Evolutionary conservation across 2,329 filamentous ascomycete species (phyloP).

Genomic region (Talaromyces sp.): DNA sequence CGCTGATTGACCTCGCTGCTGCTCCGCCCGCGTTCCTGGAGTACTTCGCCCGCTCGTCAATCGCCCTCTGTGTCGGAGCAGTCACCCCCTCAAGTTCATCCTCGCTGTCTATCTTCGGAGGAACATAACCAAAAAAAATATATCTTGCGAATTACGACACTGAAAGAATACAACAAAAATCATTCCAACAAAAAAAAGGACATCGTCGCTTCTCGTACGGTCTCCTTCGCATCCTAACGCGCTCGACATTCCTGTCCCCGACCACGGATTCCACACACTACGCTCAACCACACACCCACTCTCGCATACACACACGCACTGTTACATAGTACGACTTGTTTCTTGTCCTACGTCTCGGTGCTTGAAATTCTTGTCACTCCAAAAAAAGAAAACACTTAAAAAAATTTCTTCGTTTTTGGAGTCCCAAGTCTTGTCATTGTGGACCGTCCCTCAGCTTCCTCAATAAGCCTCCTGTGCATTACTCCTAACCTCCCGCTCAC

Average conservation of each 20-base stretch:
- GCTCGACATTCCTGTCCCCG: background rate
- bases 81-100: slow-evolving; percentile 10
- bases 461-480: background rate
- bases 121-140: background rate
- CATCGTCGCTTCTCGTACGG: background rate
- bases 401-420: slow-evolving; percentile 13
- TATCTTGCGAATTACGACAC: background rate
- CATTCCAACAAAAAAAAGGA: background rate
- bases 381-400: background rate
- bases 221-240: background rate
- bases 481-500: background rate
- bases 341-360: slow-evolving; percentile 15
- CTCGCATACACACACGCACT: background rate
- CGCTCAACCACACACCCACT: background rate
- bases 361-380: slow-evolving; percentile 10
- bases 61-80: background rate
- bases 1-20: background rate
- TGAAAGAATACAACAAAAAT: background rate
- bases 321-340: background rate
- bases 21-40: background rate
- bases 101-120: slow-evolving; percentile 1
- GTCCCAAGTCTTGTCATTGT: background rate
- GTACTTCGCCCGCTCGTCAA: background rate
- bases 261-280: background rate
- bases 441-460: background rate